Percentiles rank a stretch among this genome's conserved stretches.
phyloP scores from a whole-genome alignment of 2,329 filamentous ascomycete species.

The Zymoseptoria brevis region DNA sequence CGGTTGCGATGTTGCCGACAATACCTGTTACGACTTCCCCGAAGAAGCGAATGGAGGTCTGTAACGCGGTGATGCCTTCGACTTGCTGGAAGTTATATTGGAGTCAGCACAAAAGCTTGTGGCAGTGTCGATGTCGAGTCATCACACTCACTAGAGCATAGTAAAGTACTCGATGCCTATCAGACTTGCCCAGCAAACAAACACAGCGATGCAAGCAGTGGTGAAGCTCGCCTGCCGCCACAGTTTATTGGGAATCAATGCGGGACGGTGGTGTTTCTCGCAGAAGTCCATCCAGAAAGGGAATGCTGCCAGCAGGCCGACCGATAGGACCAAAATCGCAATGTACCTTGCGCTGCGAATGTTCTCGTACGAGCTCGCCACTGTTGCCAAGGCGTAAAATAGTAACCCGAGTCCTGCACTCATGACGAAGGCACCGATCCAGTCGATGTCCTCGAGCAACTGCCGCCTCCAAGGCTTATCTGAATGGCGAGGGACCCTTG shows the following conservation, averaged over 20 bases:
- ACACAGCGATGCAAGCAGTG: constrained; percentile 43
- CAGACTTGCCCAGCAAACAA: constrained; percentile 33
- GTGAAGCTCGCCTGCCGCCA: constrained; percentile 53
- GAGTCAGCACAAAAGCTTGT: neutral
- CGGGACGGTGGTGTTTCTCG: constrained; percentile 39
- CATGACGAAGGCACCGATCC: constrained; percentile 43
- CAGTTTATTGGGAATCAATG: constrained; percentile 55
- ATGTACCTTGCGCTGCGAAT: constrained; percentile 15
- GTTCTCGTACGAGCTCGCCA: constrained; percentile 1
- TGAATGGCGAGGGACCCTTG: neutral
- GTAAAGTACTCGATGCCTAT: constrained; percentile 27
- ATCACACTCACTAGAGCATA: constrained; percentile 26
- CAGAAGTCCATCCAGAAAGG: constrained; percentile 48
- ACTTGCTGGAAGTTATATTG: constrained; percentile 16
- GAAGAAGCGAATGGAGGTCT: constrained; percentile 34
- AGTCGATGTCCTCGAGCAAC: constrained; percentile 43
- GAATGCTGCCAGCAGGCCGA: constrained; percentile 43
- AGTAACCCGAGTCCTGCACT: constrained; percentile 42
- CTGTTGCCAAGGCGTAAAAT: constrained; percentile 39
- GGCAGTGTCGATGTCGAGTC: neutral
- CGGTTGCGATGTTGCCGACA: constrained; percentile 28
- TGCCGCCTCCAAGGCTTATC: constrained; percentile 4
- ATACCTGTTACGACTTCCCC: constrained; percentile 41
- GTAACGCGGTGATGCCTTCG: constrained; percentile 14
- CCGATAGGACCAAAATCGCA: constrained; percentile 38